phyloP scores from a whole-genome alignment of 2,329 filamentous ascomycete genomes.

The Pochonia chlamydosporia region DNA sequence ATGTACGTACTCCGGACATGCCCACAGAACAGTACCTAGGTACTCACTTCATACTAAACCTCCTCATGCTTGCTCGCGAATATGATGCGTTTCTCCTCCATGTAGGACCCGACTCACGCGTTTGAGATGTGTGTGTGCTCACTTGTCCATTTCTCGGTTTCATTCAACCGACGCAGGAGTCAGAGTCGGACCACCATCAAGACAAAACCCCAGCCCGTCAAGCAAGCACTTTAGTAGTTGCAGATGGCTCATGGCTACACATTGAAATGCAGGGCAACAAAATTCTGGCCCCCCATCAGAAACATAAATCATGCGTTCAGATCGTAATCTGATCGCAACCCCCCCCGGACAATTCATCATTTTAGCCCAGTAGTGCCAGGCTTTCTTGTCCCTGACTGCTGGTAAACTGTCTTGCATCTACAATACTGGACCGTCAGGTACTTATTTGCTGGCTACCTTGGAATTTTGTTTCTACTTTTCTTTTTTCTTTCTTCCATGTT shows the following conservation, averaged over 20 bases:
- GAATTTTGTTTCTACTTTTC: no score
- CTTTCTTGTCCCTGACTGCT: neutral
- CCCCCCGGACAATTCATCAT: neutral
- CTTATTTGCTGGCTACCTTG: neutral
- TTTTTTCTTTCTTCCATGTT: neutral
- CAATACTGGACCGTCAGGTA: no score
- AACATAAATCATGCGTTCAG: neutral
- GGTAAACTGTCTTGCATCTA: neutral
- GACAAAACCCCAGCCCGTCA: neutral
- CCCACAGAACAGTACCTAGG: no score
- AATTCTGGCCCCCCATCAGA: neutral
- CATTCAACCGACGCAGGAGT: slow-evolving; percentile 3
- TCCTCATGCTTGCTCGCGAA: no score
- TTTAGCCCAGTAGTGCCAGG: neutral
- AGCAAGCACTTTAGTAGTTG: neutral
- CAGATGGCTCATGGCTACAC: slow-evolving; percentile 1
- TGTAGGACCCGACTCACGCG: neutral
- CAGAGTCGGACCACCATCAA: neutral
- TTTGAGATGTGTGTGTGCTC: neutral
- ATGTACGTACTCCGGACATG: no score
- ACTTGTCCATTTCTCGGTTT: neutral
- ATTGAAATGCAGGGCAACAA: neutral
- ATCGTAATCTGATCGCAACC: neutral
- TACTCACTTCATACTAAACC: no score
- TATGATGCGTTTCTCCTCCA: neutral